A percentile compares a stretch with the other conserved stretches of the same genome.
Evolutionary conservation across 2,329 filamentous ascomycete genomes (phyloP).

Genomic region (Colletotrichum sp.): DNA sequence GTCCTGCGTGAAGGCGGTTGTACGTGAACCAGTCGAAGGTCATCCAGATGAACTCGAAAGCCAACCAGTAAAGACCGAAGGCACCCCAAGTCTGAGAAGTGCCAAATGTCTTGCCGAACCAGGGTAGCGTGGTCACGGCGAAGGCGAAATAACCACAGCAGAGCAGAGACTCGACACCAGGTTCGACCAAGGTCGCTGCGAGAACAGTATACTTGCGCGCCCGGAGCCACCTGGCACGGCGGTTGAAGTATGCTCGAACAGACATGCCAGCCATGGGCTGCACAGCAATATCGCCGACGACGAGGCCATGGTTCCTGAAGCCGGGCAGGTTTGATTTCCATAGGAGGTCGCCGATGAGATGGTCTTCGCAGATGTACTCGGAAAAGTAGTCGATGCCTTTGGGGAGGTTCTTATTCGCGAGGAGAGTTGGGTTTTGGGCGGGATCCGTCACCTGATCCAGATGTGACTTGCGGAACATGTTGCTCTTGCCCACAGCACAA

Average conservation of each 20-base stretch:
- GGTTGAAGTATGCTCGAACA: conserved; percentile 75
- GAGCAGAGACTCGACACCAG: conserved; percentile 86
- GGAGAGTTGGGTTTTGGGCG: conserved; percentile 46
- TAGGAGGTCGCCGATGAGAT: conserved; percentile 89
- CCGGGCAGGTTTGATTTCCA: conserved; percentile 74
- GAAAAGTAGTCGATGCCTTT: conserved; percentile 91
- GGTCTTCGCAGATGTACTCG: conserved; percentile 96
- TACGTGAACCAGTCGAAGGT: conserved; percentile 76
- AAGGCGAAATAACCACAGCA: conserved; percentile 84
- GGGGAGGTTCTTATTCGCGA: conserved; percentile 47
- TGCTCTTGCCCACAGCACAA: conserved; percentile 95
- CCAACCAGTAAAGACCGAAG: conserved; percentile 69
- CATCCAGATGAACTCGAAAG: conserved; percentile 74
- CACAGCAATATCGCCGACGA: conserved; percentile 84
- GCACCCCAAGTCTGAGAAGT: conserved; percentile 71
- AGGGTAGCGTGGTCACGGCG: conserved; percentile 75
- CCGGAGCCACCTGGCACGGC: conserved; percentile 87
- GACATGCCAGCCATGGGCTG: conserved; percentile 89
- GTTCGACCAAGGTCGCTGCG: conserved; percentile 88
- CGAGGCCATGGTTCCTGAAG: conserved; percentile 80
- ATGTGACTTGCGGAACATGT: conserved; percentile 96
- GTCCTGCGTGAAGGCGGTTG: conserved; percentile 73
- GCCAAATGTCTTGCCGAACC: conserved; percentile 56
- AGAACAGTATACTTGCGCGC: conserved; percentile 95
- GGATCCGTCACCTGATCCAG: conserved; percentile 74